Evolutionary conservation across 352 stramenopile species (phyloP).

Genomic region (Phytophthora quininea): DNA sequence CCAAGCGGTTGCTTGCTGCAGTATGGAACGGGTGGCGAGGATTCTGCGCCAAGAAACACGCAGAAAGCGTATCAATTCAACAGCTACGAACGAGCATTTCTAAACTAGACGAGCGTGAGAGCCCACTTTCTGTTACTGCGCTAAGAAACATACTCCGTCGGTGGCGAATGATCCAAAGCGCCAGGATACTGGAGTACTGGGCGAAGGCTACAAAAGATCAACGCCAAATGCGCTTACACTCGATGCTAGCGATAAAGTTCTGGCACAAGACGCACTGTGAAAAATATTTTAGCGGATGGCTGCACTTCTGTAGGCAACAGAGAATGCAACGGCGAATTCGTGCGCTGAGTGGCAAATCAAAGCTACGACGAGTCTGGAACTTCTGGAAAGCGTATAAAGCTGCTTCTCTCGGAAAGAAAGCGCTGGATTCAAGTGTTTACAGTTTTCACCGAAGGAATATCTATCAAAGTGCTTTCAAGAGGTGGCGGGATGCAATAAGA

Average conservation of each 20-base stretch:
- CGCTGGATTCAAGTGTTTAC: neutral
- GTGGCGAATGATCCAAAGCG: slow-evolving; percentile 27
- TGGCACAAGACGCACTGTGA: slow-evolving; percentile 29
- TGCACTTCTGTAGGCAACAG: slow-evolving; percentile 8
- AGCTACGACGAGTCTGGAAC: slow-evolving; percentile 17
- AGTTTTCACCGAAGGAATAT: neutral
- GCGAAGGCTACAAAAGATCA: neutral
- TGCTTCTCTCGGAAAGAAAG: slow-evolving; percentile 3
- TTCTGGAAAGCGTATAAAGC: slow-evolving; percentile 21
- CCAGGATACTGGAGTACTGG: slow-evolving; percentile 29
- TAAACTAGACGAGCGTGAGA: slow-evolving; percentile 8
- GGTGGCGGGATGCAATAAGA: slow-evolving; percentile 17
- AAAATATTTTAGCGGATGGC: slow-evolving; percentile 32
- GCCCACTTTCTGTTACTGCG: neutral
- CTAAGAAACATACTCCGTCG: slow-evolving; percentile 25
- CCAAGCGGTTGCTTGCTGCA: slow-evolving; percentile 15
- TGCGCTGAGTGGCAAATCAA: slow-evolving; percentile 6
- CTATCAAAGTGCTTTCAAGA: neutral
- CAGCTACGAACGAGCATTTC: slow-evolving; percentile 15
- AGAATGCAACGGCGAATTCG: slow-evolving; percentile 15
- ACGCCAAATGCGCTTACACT: slow-evolving; percentile 18
- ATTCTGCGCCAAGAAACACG: slow-evolving; percentile 28
- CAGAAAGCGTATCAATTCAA: slow-evolving; percentile 10
- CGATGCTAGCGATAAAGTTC: slow-evolving; percentile 33
- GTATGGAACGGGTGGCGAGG: slow-evolving; percentile 31